Conservation (phyloP, 2,329 filamentous ascomycete genomes). For the Arthroderma sp. region DNA sequence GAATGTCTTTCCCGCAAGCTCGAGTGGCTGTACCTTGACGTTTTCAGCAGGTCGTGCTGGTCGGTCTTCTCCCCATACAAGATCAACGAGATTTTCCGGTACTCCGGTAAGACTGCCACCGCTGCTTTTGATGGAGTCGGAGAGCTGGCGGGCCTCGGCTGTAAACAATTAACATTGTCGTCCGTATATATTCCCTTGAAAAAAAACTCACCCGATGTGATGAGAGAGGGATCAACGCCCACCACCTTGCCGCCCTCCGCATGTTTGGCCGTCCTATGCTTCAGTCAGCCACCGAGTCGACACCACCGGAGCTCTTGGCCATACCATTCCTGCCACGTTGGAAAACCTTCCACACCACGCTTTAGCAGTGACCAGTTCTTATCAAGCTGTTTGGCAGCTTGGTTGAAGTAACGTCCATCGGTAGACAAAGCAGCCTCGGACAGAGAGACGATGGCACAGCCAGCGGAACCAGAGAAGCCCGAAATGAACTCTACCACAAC, state of each 20-base stretch:
- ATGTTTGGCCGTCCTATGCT: conserved; percentile 55
- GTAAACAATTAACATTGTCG: conserved; percentile 7
- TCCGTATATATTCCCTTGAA: conserved; percentile 1
- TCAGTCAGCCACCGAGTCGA: conserved; percentile 7
- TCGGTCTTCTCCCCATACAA: conserved; percentile 66
- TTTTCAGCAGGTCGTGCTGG: conserved; percentile 64
- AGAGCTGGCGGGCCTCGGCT: conserved; percentile 59
- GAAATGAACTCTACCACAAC: conserved; percentile 57
- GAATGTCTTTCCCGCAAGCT: conserved; percentile 71
- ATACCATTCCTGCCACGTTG: conserved; percentile 95
- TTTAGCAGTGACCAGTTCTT: conserved; percentile 84
- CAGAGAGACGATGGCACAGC: conserved; percentile 75
- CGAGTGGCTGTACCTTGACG: conserved; percentile 55
- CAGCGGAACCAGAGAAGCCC: conserved; percentile 89
- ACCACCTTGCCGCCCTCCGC: conserved; percentile 76
- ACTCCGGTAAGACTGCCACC: conserved; percentile 64
- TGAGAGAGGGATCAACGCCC: conserved; percentile 77
- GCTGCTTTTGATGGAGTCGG: conserved; percentile 75
- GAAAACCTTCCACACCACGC: conserved; percentile 83
- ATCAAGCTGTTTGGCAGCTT: conserved; percentile 82
- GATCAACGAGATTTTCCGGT: conserved; percentile 73
- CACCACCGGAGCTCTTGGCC: conserved; percentile 8
- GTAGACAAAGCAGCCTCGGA: conserved; percentile 84
- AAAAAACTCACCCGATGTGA: conserved; percentile 48
- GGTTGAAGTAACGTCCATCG: conserved; percentile 96